Conservation (phyloP, 2,329 filamentous ascomycete genomes). For the Fusarium citri region DNA sequence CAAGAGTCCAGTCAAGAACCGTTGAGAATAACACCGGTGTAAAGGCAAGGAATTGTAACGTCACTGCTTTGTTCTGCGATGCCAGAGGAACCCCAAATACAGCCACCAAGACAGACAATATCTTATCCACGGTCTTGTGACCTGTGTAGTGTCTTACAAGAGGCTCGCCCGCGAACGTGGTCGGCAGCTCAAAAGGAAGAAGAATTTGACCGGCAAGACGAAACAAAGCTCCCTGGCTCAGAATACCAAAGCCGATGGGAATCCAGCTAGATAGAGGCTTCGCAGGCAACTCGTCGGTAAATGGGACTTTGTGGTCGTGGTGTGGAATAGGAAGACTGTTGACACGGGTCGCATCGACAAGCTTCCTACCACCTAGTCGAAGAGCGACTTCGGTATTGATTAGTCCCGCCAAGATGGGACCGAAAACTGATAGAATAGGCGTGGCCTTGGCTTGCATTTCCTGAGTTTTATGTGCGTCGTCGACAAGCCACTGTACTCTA, state of each 20-base stretch:
- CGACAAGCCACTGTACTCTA: not conserved
- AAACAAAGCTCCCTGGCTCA: not conserved
- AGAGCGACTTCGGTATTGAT: fast-evolving
- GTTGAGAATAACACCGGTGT: not conserved
- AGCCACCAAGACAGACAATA: not conserved
- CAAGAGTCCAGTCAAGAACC: slow-evolving; percentile 10
- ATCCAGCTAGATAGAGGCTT: not conserved
- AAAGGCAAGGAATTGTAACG: not conserved
- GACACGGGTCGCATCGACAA: not conserved
- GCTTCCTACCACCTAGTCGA: fast-evolving
- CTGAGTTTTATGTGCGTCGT: not conserved
- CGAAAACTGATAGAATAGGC: not conserved
- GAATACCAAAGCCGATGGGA: fast-evolving
- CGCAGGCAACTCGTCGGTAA: not conserved
- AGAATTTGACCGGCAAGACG: fast-evolving
- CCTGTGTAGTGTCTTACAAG: not conserved
- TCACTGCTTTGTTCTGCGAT: fast-evolving
- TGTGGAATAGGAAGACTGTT: not conserved
- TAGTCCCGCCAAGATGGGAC: not conserved
- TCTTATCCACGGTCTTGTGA: fast-evolving
- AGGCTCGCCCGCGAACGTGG: not conserved
- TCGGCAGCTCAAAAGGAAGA: fast-evolving
- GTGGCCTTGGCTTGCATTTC: slow-evolving; percentile 1
- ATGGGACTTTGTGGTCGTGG: not conserved
- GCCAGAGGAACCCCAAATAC: not conserved